Evolutionary conservation across 2,329 filamentous ascomycete species (phyloP), one percentile per base, ranked within the genome.

Genomic region (Diaporthe citrichinensis): DNA sequence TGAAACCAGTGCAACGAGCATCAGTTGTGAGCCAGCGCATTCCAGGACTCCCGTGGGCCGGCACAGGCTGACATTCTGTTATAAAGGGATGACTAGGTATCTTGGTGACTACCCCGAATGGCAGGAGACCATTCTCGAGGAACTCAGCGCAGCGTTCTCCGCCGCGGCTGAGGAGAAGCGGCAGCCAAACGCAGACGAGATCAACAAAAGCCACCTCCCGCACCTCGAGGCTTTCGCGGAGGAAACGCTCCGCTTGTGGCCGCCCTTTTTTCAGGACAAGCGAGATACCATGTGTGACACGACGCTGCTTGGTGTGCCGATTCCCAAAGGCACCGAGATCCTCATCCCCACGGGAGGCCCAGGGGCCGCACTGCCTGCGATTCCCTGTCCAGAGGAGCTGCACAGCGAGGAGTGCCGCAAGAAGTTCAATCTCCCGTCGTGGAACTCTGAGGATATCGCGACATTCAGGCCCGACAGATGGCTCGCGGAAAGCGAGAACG

Each of bases 141-240:
- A 57, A 57, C 15, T 57, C 28, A 17, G 23, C 28, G 28, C 28
- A 20, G 55, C 55, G 7, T 57, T 57, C 55, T 34, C 55, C 55
- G 55, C 55, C 28, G 55, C 55, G 55, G 28, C 36, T 6, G 55
- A 57, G 55, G 55, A 57, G 28, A 34, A 34, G 55, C 55, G 55
- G 28, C 36, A 67, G 5, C 82, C 81, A 1, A 79, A 77, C 0
- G 71, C 74, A 10, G 41, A 76, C 0, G 82, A 83, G 75, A 75
- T 83, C 58, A 67, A 73, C 15, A 71, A 28, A n/a, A 41, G 36
- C 14, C 39, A 75, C 15, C 73, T 81, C 0, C 81, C 81, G 1
- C 83, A 83, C 53, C 80, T 83, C 14, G 81, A 83, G n/a, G 82
- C 82, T 5, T 65, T 80, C 4, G 75, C 83, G 1, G 81, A 83